Base-by-base conservation (phyloP, 164 flowering plant species). In the Brasenia schreberi region DNA sequence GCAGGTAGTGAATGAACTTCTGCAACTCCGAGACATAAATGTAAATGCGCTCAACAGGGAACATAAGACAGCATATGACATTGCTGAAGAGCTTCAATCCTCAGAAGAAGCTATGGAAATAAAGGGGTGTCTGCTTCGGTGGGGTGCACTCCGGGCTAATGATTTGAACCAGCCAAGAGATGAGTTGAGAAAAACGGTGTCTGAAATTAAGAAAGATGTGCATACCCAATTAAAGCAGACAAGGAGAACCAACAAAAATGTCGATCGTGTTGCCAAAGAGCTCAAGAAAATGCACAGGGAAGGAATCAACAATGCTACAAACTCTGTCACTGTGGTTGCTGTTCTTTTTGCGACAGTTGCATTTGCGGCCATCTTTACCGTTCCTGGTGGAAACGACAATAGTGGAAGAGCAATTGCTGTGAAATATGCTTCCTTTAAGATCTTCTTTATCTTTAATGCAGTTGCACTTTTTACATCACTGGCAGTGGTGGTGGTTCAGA, bases 401-500 rank as follows among this genome's bases (percentile, higher is more conserved):
- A 16, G 5, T 23, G 92, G 90, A 23, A 72, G 60, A 76, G 92
- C 95, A 16, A 84, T 80, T 67, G 66, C 69, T 74, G 89, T 73
- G 56, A 62, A 70, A 52, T 64, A 59, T n/a, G 12, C 70, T 18
- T 74, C 89, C 16, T 88, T 88, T 77, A 82, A 86, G 73, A 76
- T 86, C 59, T 88, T 88, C 75, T 88, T 86, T 77, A 74, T 88
- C 42, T 83, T 73, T 49, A 85, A 88, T 66, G 90, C 92, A 2
- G 56, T 84, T 45, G 84, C 95, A 0, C 87, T 88, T 56, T 88
- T 88, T 80, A 85, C 88, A 6, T 88, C 95, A 12, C 68, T 88
- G 76, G 91, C 92, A 7, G 92, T 88, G 0, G 95, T 88, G 71
- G 85, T 88, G 65, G 90, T 88, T 39, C 95, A 88, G 66, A 88